Evolutionary conservation across 2,329 filamentous ascomycete species (phyloP), one percentile per base, ranked within the genome.

Genomic region (Didymella segeticola): DNA sequence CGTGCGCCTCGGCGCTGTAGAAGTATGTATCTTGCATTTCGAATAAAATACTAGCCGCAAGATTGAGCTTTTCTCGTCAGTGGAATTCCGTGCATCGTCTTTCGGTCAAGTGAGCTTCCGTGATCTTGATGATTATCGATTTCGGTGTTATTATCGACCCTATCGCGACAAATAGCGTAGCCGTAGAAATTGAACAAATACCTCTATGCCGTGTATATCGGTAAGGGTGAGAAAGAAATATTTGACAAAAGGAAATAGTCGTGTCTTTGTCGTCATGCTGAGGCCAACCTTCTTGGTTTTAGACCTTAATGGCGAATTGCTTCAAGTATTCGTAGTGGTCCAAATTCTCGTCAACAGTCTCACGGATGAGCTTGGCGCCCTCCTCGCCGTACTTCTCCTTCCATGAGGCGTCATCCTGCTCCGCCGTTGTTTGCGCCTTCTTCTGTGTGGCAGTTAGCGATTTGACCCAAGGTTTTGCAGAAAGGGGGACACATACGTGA

Each of bases 251-350:
- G 23, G 17, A 36, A 37, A 46, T 2, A 3, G 15, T 43, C 15
- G 17, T 34, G 34, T 42, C 25, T 36, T 25, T 15, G 12, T 48
- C n/a, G 17, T 38, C 25, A 25, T 23, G 6, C 19, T 26, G 34
- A 53, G 49, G 37, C 33, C 53, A 64, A 63, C 33, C 61, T 63
- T 34, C 53, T 25, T 30, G 50, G 20, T 46, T 51, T 58, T 62
- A 67, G 7, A 70, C 48, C 74, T 84, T 83, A 68, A 91, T 80
- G 56, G 86, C 86, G 76, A 91, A 95, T 66, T 85, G 82, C 82
- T 89, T 93, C 74, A 95, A 77, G 71, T 93, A 91, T 75, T 93
- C 89, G 73, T 95, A 95, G 70, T 91, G 83, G 43, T 82, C 79
- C 41, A 90, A 78, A 67, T 91, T 93, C 47, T 83, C 86, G 56